Evolutionary conservation across 805 yeast species (phyloP), one percentile per base, ranked within the genome.

Genomic region (Yarrowia divulgata): DNA sequence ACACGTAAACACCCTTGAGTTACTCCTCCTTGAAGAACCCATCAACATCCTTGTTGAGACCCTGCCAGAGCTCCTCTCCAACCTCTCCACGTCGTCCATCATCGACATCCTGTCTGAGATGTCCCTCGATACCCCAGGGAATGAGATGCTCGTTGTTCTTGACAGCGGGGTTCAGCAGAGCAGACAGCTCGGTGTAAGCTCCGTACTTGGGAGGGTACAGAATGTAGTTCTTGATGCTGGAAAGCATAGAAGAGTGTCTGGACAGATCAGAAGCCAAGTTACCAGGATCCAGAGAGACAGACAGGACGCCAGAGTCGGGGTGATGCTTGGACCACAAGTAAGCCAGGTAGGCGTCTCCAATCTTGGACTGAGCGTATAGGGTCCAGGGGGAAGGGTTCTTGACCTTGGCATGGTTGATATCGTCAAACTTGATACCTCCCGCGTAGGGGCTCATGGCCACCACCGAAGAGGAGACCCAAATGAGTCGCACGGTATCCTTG

Each of bases 111-210:
- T 71, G 70, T 71, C 85, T 76, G 19, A 78, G 72, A 4, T 52
- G 62, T 34, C 84, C 84, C n/a, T 77, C 72, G 2, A 73, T 69
- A 0, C 87, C 87, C 78, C 79, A 83, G 1, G 87, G 84, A n/a
- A 78, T 77, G 29, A 81, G 73, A 72, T 78, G 82, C 43, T 74
- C 77, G 2, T 82, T 82, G 52, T 77, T 74, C 23, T 80, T 75
- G 23, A 83, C 70, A 6, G 77, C 75, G 9, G 85, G 85, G 40
- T 74, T 72, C 64, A 84, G 75, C 0, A 83, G 83, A 3, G 82
- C 85, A 72, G 74, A 82, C 19, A 83, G 73, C 71, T 81, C 85
- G n/a, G 85, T 74, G 68, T 80, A 78, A 2, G 86, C 83, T 13
- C 87, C 87, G 54, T 77, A 77, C 50, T 72, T 72, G 8, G 78